Conservation (phyloP, 177 flowering plant genomes). For the Telopea speciosissima region DNA sequence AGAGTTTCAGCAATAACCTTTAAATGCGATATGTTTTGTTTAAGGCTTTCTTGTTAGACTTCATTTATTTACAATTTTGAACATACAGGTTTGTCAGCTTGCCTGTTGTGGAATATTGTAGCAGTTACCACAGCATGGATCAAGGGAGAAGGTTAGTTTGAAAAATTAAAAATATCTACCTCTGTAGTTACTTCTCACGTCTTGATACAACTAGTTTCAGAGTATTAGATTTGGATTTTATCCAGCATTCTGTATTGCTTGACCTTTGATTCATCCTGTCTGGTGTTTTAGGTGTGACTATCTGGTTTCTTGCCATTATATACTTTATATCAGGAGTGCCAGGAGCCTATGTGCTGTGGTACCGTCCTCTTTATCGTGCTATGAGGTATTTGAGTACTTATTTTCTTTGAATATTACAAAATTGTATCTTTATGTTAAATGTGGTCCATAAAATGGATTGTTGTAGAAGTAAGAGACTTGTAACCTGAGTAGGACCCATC, state of each 20-base stretch:
- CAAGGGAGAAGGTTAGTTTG: conserved; percentile 68
- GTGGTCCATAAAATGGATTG: not conserved
- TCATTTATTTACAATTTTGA: not conserved
- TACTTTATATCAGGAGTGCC: conserved; percentile 93
- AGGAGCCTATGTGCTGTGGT: conserved; percentile 88
- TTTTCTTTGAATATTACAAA: not conserved
- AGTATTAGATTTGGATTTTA: not conserved
- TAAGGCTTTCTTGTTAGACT: not conserved
- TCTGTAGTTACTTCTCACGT: not conserved
- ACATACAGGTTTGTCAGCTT: conserved; percentile 37
- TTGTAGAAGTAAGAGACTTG: not conserved
- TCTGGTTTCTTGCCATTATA: conserved; percentile 86
- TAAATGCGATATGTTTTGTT: not conserved
- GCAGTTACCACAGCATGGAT: conserved; percentile 81
- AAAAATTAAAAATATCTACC: not conserved
- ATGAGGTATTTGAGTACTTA: conserved; percentile 75
- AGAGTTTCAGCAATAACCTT: too few species aligned
- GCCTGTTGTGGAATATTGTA: conserved; percentile 69
- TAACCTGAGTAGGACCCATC: not conserved
- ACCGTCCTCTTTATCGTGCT: conserved; percentile 93
- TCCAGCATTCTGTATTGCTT: conserved; percentile 1
- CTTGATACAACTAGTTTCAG: not conserved
- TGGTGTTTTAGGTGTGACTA: conserved; percentile 52
- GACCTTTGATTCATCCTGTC: conserved; percentile 3
- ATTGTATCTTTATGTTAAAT: too few species aligned